Evolutionary conservation across 2,329 filamentous ascomycete species (phyloP).

Genomic region (Sporothrix inflata): DNA sequence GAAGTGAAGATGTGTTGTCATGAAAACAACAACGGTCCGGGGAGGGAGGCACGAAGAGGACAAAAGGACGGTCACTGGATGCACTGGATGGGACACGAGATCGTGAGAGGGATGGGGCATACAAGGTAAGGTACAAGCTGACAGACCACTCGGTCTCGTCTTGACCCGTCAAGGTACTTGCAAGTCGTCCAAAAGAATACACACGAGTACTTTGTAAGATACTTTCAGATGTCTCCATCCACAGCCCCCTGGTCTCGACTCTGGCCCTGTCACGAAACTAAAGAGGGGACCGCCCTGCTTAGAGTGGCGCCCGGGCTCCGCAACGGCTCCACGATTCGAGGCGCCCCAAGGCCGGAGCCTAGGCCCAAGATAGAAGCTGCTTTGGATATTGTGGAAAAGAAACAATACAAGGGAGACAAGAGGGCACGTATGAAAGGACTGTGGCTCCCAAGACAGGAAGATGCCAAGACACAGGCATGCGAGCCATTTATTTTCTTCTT

Average conservation of each 20-base stretch:
- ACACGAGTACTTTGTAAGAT: too few species aligned
- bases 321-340: constrained; percentile 9
- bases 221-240: not conserved
- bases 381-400: not conserved
- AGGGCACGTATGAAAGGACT: not conserved
- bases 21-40: constrained; percentile 1
- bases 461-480: too few species aligned
- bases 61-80: not conserved
- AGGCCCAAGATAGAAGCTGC: constrained; percentile 24
- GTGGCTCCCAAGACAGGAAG: not conserved
- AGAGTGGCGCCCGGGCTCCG: not conserved
- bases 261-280: not conserved
- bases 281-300: too few species aligned
- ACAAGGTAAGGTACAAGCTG: not conserved
- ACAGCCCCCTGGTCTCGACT: not conserved
- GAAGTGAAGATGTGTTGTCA: constrained; percentile 1
- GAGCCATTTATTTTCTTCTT: not conserved
- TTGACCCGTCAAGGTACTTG: too few species aligned
- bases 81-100: not conserved
- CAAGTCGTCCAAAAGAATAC: not conserved
- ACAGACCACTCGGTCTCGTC: not conserved
- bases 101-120: not conserved
- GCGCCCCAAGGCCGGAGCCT: constrained; percentile 9
- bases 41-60: not conserved
- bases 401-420: not conserved